A percentile compares a stretch with the other conserved stretches of the same genome.
phyloP scores from a whole-genome alignment of 352 stramenopile genomes.

The Pythium volutum region DNA sequence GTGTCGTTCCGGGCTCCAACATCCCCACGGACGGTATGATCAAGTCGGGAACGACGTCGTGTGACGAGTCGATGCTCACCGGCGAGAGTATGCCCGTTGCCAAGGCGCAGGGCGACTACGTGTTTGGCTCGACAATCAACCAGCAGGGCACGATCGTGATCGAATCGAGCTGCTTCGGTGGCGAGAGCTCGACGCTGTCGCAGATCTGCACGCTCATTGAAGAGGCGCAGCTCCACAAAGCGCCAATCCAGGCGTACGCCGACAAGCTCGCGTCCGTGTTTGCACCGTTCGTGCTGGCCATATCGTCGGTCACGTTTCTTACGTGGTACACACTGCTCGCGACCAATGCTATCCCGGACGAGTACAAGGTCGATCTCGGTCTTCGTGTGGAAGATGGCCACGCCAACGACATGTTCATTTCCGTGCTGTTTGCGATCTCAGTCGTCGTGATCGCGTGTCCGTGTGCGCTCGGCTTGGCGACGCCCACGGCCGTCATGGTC shows the following conservation, averaged over 20 bases:
- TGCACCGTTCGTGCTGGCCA: conserved; percentile 59
- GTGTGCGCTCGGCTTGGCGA: conserved; percentile 80
- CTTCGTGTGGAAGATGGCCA: conserved; percentile 47
- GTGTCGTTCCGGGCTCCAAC: conserved; percentile 66
- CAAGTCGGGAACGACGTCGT: conserved; percentile 60
- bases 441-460: conserved; percentile 89
- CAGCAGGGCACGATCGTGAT: conserved; percentile 84
- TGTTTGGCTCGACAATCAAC: conserved; percentile 86
- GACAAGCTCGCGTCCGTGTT: conserved; percentile 66
- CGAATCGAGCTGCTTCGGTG: conserved; percentile 75
- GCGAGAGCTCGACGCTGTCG: conserved; percentile 62
- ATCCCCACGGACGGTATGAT: conserved; percentile 84
- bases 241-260: conserved; percentile 84
- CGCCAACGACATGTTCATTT: conserved; percentile 65
- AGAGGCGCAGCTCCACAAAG: conserved; percentile 85
- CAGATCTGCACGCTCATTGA: conserved; percentile 85
- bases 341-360: conserved; percentile 45
- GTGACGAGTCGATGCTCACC: conserved; percentile 81
- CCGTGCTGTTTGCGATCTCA: conserved; percentile 83
- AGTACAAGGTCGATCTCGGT: conserved; percentile 50
- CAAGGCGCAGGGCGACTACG: conserved; percentile 72
- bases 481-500: conserved; percentile 87
- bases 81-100: conserved; percentile 87
- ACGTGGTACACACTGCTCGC: conserved; percentile 51
- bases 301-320: conserved; percentile 61